Percentiles rank a stretch among this genome's conserved stretches.
phyloP scores from a whole-genome alignment of 306 rosid species.

The Glycyrrhiza uralensis region DNA sequence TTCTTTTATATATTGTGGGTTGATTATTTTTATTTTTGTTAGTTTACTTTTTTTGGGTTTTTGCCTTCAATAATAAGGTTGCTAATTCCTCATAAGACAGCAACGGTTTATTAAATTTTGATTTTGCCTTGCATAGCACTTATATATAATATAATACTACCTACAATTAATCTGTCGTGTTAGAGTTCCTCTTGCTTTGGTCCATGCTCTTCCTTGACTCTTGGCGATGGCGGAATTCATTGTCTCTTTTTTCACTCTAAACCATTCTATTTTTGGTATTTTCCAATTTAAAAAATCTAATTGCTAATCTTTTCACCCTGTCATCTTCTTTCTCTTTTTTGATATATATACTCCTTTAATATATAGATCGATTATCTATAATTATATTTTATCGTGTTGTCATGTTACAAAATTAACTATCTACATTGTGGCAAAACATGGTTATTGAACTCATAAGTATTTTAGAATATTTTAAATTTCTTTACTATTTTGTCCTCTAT shows the following conservation, averaged over 20 bases:
- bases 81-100: not conserved
- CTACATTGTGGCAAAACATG: too few relatives aligned
- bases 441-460: too few relatives aligned
- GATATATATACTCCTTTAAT: too few relatives aligned
- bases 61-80: not conserved
- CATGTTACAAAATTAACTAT: too few relatives aligned
- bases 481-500: too few relatives aligned
- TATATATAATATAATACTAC: too few relatives aligned
- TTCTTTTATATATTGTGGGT: not conserved
- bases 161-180: too few relatives aligned
- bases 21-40: not conserved
- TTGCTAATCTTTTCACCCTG: not conserved
- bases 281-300: not conserved
- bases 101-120: not conserved
- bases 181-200: not conserved
- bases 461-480: too few relatives aligned
- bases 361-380: too few relatives aligned
- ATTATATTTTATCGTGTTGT: too few relatives aligned
- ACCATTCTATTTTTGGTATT: not conserved
- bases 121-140: not conserved
- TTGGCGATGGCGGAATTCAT: not conserved
- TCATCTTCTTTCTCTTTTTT: not conserved
- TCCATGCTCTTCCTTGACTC: not conserved
- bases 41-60: not conserved
- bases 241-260: not conserved